Base-by-base conservation (phyloP, 306 rosid genomes). In the Fragaria nilgerrensis region DNA sequence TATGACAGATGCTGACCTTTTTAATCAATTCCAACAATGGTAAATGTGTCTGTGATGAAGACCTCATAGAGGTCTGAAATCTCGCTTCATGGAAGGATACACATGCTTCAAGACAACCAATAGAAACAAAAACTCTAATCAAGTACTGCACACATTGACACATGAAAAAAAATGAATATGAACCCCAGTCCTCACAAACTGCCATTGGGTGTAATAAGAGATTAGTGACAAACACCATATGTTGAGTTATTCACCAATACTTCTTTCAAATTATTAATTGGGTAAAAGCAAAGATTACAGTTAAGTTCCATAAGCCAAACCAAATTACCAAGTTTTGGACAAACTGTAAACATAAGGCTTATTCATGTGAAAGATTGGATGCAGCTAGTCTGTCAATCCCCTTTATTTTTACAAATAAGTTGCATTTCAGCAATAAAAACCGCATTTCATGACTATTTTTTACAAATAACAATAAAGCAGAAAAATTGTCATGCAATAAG, bases 61-160 rank as follows among this genome's bases (percentile, higher is more conserved):
- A 87, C 86, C 78, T 81, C 93, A 88, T 87, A 90, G 87, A 91
- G 69, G 74, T 87, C 91, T 79, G 96, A 90, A 86, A 75, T 81
- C 80, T 85, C n/a, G 75, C 89, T 78, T 75, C 82, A 70, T 50
- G 70, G 83, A 71, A 69, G 87, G 80, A 86, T 74, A 74, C 78
- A 82, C 77, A 82, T 77, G 87, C 89, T 88, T 87, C 96, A 87
- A 74, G 78, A 77, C 82, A 77, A 86, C 85, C 87, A 81, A 83
- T 77, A 75, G 78, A 83, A 78, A 83, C 59, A 81, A 75, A 79
- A 89, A 79, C 61, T 67, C 80, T 70, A 72, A 81, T 86, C 85
- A 90, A 85, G 83, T 86, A 82, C 85, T 44, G 83, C 43, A 62
- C 77, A 69, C 63, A 62, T 80, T 74, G 77, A 77, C 79, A 81